Evolutionary conservation across 148 eudicot species (phyloP), one percentile per base, ranked within the genome.

Genomic region (Vaccinium darrowii): DNA sequence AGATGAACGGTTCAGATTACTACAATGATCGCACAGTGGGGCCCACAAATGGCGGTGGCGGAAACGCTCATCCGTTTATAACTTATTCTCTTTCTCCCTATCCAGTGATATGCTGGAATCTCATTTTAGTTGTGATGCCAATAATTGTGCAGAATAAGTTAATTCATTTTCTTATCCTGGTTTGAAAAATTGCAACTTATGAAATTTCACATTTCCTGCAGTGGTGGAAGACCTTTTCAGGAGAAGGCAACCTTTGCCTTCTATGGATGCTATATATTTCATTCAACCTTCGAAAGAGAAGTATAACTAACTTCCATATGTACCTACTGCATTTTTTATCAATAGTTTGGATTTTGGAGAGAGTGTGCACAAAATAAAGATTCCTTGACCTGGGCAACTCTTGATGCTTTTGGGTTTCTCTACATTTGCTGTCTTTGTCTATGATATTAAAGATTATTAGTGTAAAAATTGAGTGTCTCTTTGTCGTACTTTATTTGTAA

Each of bases 211-310:
- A 86, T 78, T 81, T 72, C 58, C 30, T 89, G 89, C 90, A 97
- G 99, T 97, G 98, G 99, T 97, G 85, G 99, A 97, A 92, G 99
- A 97, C 88, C 93, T 97, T 86, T 97, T 92, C 83, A 90, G 93
- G 91, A 90, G 99, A 91, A 92, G 99, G 89, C 92, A 97, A 86
- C 98, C 99, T 60, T 84, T 97, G 93, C 96, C 96, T n/a, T 91
- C 98, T 65, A 86, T 97, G 95, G 99, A 95, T 87, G 99, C 93
- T 50, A 88, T 97, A 84, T 97, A 97, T 84, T 97, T 95, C 93
- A 93, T 97, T 60, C 99, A 95, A 84, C 99, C 99, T 62, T 86
- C 96, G 76, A 97, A 94, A 87, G 99, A 97, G 87, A 97, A 97
- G 99, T 97, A 97, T 56, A 83, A 73, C 82, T 69, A 14, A 39